Evolutionary conservation across 805 yeast genomes (phyloP), one percentile per base, ranked within the genome.

Genomic region (Debaryomyces maramus): DNA sequence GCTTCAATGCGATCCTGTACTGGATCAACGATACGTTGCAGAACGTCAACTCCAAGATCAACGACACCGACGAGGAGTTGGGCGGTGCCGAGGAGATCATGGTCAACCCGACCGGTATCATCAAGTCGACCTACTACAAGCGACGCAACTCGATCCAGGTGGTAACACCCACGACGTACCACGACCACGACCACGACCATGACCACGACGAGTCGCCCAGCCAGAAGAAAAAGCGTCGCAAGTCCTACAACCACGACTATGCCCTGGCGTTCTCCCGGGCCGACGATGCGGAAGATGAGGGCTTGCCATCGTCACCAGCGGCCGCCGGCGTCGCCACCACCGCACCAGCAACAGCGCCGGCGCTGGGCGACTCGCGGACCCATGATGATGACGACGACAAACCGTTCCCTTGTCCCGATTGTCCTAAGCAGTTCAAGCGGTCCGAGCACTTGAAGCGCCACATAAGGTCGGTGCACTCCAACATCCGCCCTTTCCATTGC

Each of bases 371-470:
- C 13, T 6, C 6, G 15, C 28, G 28, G 15, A 24, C 7, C 13
- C 23, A 40, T 22, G 24, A 24, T 33, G 20, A 40, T 42, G 16
- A 41, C 45, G 20, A 41, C 19, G 34, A 27, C 21, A 20, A 31
- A 9, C 24, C 48, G 10, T 69, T 68, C 51, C 73, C 71, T 16
- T 69, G 74, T 44, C 63, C 63, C 3, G 68, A 67, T 34, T 69
- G 74, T 46, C 60, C 56, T 30, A 69, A 68, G 50, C 70, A 64
- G 42, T 69, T 69, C 52, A 69, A 69, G 51, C 50, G 74, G 29
- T 63, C 67, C 28, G 74, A 69, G 48, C 74, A 69, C 50, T 55
- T 69, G 45, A 69, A 69, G 46, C 53, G 74, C 27, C 74, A 69
- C 43, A 58, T 66, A 34, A 50, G 74, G 32, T 65, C 72, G 3